phyloP scores from a whole-genome alignment of 805 yeast genomes.

The Brettanomyces nanus region DNA sequence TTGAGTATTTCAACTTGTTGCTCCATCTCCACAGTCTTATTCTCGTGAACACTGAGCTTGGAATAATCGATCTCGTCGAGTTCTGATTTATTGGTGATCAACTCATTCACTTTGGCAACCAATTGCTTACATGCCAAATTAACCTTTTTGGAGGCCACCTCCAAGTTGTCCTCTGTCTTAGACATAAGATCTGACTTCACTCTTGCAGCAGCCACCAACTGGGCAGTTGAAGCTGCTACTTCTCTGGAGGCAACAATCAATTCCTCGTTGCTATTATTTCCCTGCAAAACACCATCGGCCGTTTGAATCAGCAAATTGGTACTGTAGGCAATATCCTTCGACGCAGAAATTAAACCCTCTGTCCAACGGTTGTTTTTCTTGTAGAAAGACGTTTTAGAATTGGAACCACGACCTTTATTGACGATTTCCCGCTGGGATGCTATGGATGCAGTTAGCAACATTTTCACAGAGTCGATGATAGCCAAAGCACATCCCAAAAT shows the following conservation, averaged over 20 bases:
- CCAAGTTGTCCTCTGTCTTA: constrained; percentile 66
- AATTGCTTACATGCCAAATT: constrained; percentile 68
- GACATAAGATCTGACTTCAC: constrained; percentile 76
- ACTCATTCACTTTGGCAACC: constrained; percentile 48
- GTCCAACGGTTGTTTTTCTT: constrained; percentile 89
- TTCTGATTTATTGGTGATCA: constrained; percentile 21
- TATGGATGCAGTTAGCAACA: constrained; percentile 65
- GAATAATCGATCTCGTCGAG: constrained; percentile 52
- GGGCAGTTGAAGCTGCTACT: constrained; percentile 89
- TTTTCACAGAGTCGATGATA: constrained; percentile 68
- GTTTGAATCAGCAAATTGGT: constrained; percentile 74
- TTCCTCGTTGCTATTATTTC: constrained; percentile 63
- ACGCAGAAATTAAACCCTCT: constrained; percentile 85
- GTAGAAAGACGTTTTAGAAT: constrained; percentile 65
- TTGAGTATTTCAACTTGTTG: constrained; percentile 87
- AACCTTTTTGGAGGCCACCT: constrained; percentile 59
- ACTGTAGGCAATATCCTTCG: constrained; percentile 76
- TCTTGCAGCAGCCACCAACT: constrained; percentile 83
- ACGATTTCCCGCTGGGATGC: constrained; percentile 72
- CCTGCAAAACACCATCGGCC: constrained; percentile 74
- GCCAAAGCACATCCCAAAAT: constrained; percentile 72
- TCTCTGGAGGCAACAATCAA: constrained; percentile 86
- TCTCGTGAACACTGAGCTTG: constrained; percentile 65
- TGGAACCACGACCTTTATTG: constrained; percentile 56
- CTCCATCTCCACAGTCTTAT: constrained; percentile 82